phyloP scores from a whole-genome alignment of 1,284 basidiomycete genomes.

The Tilletiopsis washingtonensis region DNA sequence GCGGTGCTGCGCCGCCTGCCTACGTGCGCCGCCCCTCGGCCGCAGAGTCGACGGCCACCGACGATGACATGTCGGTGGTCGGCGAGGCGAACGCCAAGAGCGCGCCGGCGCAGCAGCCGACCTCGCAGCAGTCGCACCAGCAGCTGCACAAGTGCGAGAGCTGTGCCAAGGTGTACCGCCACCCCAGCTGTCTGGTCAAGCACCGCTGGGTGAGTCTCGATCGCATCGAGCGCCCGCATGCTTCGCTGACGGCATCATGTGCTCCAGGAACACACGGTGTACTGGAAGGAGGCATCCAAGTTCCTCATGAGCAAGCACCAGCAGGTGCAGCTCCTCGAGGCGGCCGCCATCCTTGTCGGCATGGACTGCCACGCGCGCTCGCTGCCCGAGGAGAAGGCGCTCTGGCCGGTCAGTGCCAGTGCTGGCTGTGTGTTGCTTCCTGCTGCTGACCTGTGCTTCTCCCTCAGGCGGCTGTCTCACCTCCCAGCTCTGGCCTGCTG shows the following conservation, averaged over 20 bases:
- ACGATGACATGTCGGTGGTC: conserved; percentile 47
- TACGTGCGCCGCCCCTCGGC: conserved; percentile 41
- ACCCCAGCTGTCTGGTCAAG: conserved; percentile 89
- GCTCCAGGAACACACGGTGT: conserved; percentile 70
- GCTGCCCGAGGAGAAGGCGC: conserved; percentile 79
- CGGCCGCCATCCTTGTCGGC: conserved; percentile 76
- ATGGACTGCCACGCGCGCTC: conserved; percentile 59
- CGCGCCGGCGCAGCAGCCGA: too few relatives aligned
- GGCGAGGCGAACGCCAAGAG: conserved; percentile 5
- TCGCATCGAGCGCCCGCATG: neutral
- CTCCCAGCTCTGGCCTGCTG: conserved; percentile 49
- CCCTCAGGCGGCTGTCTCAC: conserved; percentile 53
- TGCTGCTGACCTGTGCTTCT: too few relatives aligned
- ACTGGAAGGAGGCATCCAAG: conserved; percentile 93
- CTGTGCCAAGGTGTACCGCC: conserved; percentile 69
- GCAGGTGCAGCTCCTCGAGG: conserved; percentile 93
- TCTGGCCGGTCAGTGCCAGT: conserved; percentile 56
- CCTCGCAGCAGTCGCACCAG: too few relatives aligned
- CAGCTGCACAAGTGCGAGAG: conserved; percentile 80
- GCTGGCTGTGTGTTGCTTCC: neutral
- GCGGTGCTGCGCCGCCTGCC: conserved; percentile 48
- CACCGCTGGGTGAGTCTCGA: conserved; percentile 63
- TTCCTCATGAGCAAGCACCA: conserved; percentile 93
- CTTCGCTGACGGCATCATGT: neutral
- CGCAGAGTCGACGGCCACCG: conserved; percentile 42